A percentile compares a stretch with the other conserved stretches of the same genome.
These are phyloP conservation scores for Hansenula lynferdii DNA, from an alignment of 1,139 yeast genomes.

Conservation along the genomic window DNA sequence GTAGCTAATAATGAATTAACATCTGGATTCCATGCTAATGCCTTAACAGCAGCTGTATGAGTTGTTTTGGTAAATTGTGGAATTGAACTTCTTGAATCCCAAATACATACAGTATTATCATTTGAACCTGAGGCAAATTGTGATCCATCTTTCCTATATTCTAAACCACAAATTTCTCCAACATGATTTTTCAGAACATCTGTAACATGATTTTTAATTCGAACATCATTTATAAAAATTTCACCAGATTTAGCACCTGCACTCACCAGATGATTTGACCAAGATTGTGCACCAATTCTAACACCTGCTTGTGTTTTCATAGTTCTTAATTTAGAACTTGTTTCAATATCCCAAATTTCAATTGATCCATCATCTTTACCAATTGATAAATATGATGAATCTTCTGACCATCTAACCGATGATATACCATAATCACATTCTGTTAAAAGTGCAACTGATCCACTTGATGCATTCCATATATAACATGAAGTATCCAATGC, in stretches of 20 bases:
- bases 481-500: slow-evolving; percentile 84
- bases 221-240: slow-evolving; percentile 88
- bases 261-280: slow-evolving; percentile 80
- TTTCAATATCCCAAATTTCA: slow-evolving; percentile 94
- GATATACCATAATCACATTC: slow-evolving; percentile 61
- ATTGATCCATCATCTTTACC: slow-evolving; percentile 83
- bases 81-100: slow-evolving; percentile 82
- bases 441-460: slow-evolving; percentile 68
- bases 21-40: slow-evolving; percentile 93
- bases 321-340: slow-evolving; percentile 68
- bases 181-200: slow-evolving; percentile 57
- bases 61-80: slow-evolving; percentile 76
- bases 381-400: slow-evolving; percentile 80
- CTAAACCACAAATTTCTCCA: slow-evolving; percentile 92
- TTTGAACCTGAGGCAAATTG: slow-evolving; percentile 94
- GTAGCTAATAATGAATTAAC: slow-evolving; percentile 81
- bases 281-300: slow-evolving; percentile 78
- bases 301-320: slow-evolving; percentile 66
- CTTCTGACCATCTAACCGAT: slow-evolving; percentile 87
- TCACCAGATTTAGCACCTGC: slow-evolving; percentile 83
- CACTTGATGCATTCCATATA: slow-evolving; percentile 89
- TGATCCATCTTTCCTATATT: slow-evolving; percentile 79
- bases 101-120: slow-evolving; percentile 87
- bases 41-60: slow-evolving; percentile 95
- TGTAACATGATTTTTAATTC: slow-evolving; percentile 74